Conservation (phyloP, 2,329 filamentous ascomycete genomes). For the Huntiella bhutanensis region DNA sequence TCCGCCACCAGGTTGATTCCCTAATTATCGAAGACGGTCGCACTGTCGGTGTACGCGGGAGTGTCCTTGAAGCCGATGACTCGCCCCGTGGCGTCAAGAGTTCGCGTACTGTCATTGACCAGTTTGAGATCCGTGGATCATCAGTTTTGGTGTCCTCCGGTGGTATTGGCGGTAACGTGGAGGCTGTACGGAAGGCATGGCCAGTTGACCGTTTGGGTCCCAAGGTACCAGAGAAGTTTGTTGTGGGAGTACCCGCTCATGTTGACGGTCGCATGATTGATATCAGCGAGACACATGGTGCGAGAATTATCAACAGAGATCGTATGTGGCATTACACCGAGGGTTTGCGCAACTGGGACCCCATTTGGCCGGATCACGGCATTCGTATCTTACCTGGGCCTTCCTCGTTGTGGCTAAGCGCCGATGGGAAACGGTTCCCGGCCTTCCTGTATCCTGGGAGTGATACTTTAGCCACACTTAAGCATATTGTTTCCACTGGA, state of each 20-base stretch:
- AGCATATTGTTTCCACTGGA: slow-evolving; percentile 39
- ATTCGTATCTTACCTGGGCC: slow-evolving; percentile 42
- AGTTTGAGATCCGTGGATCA: slow-evolving; percentile 33
- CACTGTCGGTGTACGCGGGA: slow-evolving; percentile 33
- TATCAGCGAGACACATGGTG: slow-evolving; percentile 33
- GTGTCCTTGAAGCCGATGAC: slow-evolving; percentile 32
- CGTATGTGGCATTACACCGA: slow-evolving; percentile 51
- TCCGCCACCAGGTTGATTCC: slow-evolving; percentile 38
- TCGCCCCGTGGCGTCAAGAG: slow-evolving; percentile 32
- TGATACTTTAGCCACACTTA: slow-evolving; percentile 38
- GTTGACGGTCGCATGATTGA: slow-evolving; percentile 46
- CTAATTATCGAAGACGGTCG: slow-evolving; percentile 34
- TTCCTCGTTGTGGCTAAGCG: slow-evolving; percentile 44
- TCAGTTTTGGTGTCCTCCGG: slow-evolving; percentile 37
- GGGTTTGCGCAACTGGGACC: slow-evolving; percentile 40
- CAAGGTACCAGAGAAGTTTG: slow-evolving; percentile 34
- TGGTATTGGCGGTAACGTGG: slow-evolving; percentile 43
- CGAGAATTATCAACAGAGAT: slow-evolving; percentile 38
- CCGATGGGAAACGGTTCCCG: slow-evolving; percentile 37
- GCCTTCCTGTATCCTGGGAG: slow-evolving; percentile 36
- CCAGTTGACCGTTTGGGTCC: slow-evolving; percentile 37
- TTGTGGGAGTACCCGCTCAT: slow-evolving; percentile 41
- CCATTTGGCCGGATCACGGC: slow-evolving; percentile 42
- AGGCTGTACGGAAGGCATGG: slow-evolving; percentile 38
- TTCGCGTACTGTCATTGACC: slow-evolving; percentile 26